Evolutionary conservation across 345 rosid genomes (phyloP).

Genomic region (Combretum micranthum): DNA sequence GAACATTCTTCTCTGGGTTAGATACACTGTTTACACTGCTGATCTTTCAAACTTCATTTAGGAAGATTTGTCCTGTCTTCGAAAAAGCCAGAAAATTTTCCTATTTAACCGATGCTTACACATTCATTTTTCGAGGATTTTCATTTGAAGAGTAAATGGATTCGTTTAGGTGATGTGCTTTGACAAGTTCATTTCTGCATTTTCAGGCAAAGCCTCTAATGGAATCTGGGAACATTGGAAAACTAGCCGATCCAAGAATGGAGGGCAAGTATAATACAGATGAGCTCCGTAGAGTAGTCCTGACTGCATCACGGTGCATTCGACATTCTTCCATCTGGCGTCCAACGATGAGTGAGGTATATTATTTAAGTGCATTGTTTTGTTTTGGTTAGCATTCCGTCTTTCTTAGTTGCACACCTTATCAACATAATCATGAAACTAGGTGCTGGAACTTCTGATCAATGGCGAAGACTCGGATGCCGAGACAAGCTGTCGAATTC

Average conservation of each 20-base stretch:
- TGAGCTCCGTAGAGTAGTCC: conserved; percentile 54
- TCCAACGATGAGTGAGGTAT: conserved; percentile 81
- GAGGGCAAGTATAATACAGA: conserved; percentile 49
- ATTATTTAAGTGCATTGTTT: neutral
- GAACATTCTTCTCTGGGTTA: conserved; percentile 84
- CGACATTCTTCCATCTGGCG: conserved; percentile 71
- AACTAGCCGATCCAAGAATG: conserved; percentile 60
- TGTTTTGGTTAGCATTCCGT: neutral
- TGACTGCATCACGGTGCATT: conserved; percentile 76
- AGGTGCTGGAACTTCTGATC: conserved; percentile 74
- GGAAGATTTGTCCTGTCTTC: too few species aligned
- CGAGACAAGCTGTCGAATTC: conserved; percentile 63
- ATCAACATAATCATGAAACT: neutral
- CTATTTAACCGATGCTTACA: too few species aligned
- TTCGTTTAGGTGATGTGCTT: too few species aligned
- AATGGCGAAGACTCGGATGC: conserved; percentile 46
- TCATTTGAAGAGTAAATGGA: too few species aligned
- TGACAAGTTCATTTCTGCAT: neutral
- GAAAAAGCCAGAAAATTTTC: too few species aligned
- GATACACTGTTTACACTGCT: neutral
- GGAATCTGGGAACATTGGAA: conserved; percentile 58
- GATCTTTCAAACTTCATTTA: too few species aligned
- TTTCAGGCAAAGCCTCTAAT: conserved; percentile 73
- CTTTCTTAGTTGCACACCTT: neutral
- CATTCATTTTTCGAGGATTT: too few species aligned